A percentile compares a stretch with the other conserved stretches of the same genome.
Evolutionary conservation across 2,329 filamentous ascomycete species (phyloP).

Genomic region (Stagonosporopsis chrysanthemi): DNA sequence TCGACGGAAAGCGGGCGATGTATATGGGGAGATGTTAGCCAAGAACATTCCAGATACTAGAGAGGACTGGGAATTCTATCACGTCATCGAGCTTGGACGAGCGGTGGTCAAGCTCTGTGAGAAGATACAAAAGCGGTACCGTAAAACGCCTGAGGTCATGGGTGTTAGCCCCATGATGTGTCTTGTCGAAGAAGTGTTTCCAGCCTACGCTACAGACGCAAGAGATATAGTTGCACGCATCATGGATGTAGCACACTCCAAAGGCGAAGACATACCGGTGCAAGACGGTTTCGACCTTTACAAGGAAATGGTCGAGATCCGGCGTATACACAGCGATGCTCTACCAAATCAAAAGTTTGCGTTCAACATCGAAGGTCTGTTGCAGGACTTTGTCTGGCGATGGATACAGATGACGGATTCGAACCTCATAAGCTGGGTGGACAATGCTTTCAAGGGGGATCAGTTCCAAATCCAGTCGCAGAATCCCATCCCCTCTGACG

Average conservation of each 20-base stretch:
- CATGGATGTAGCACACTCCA: constrained; percentile 73
- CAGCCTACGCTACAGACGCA: constrained; percentile 88
- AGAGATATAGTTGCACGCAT: constrained; percentile 84
- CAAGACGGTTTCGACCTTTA: constrained; percentile 96
- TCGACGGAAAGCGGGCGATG: constrained; percentile 75
- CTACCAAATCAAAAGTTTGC: constrained; percentile 77
- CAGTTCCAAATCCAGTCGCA: constrained; percentile 78
- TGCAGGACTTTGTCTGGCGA: constrained; percentile 94
- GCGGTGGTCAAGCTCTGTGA: constrained; percentile 84
- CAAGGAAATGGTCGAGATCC: constrained; percentile 83
- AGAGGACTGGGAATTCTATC: constrained; percentile 87
- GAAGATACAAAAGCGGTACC: constrained; percentile 90
- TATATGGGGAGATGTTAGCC: constrained; percentile 80
- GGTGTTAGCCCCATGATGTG: constrained; percentile 74
- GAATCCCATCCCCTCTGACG: constrained; percentile 71
- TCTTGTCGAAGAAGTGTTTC: constrained; percentile 82
- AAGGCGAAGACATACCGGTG: constrained; percentile 78
- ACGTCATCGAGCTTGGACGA: constrained; percentile 89
- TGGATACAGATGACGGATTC: constrained; percentile 86
- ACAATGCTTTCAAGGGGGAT: constrained; percentile 90
- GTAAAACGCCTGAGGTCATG: constrained; percentile 86
- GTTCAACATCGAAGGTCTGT: constrained; percentile 84
- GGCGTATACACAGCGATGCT: constrained; percentile 77
- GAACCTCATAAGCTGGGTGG: constrained; percentile 83
- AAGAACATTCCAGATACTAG: constrained; percentile 80